Evolutionary conservation across 208 protist genomes (phyloP).

Genomic region (Acanthamoeba sp.): DNA sequence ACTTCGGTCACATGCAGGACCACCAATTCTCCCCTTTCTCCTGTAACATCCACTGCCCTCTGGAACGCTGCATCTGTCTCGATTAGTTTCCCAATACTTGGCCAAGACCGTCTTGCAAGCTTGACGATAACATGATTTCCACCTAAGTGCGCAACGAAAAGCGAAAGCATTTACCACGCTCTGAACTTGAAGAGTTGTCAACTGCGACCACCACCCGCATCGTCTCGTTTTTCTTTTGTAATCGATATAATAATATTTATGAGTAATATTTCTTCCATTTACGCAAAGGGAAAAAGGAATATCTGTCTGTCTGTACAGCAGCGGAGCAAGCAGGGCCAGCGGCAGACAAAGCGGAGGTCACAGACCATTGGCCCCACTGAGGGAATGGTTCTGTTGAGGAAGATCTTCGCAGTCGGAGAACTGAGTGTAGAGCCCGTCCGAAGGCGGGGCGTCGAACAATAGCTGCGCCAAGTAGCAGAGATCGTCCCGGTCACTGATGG

Average conservation of each 20-base stretch:
- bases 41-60: not conserved
- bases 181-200: not conserved
- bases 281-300: too few species aligned
- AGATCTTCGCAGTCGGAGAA: not conserved
- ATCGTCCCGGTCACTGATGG: not conserved
- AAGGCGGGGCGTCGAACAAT: not conserved
- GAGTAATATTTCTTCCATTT: not conserved
- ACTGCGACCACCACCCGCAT: not conserved
- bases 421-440: not conserved
- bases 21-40: not conserved
- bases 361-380: too few species aligned
- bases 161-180: not conserved
- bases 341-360: too few species aligned
- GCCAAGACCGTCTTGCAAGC: too few species aligned
- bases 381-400: not conserved
- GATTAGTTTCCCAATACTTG: too few species aligned
- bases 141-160: not conserved
- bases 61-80: slow-evolving; percentile 13
- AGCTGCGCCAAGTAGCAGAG: not conserved
- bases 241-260: not conserved
- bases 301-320: too few species aligned
- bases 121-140: too few species aligned
- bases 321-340: too few species aligned
- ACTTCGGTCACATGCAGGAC: slow-evolving; percentile 53
- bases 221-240: not conserved